Percentiles rank a stretch among this genome's conserved stretches.
Evolutionary conservation across 257 asterid species (phyloP).

Genomic region (Plantago ovata): DNA sequence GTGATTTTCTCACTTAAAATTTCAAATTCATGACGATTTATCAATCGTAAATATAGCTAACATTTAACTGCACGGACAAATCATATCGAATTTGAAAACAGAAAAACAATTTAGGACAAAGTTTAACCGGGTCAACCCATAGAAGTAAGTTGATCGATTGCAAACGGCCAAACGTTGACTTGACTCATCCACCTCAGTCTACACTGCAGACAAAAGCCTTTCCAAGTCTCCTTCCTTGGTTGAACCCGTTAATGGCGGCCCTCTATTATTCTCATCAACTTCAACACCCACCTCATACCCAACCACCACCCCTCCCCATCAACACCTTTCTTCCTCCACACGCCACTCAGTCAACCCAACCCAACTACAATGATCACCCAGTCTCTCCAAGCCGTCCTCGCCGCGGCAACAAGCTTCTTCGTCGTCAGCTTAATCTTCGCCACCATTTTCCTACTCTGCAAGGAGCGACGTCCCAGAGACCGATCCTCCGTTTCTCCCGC

Average conservation of each 20-base stretch:
- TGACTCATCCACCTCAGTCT: constrained; percentile 45
- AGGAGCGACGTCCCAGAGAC: constrained; percentile 23
- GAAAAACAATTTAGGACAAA: too few relatives aligned
- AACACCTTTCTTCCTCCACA: too few relatives aligned
- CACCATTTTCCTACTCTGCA: constrained; percentile 37
- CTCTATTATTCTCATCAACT: constrained; percentile 17
- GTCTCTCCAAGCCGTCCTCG: constrained; percentile 47
- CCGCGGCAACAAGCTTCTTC: constrained; percentile 50
- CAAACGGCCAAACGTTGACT: constrained; percentile 43
- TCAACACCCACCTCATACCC: not conserved
- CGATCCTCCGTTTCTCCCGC: constrained; percentile 23
- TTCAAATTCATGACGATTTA: too few relatives aligned
- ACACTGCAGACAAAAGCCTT: constrained; percentile 31
- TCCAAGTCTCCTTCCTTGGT: constrained; percentile 30
- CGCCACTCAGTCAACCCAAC: not conserved
- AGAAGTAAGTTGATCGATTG: too few relatives aligned
- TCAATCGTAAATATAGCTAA: too few relatives aligned
- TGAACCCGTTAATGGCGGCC: constrained; percentile 72
- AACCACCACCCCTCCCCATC: not conserved
- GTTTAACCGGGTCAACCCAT: too few relatives aligned
- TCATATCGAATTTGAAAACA: too few relatives aligned
- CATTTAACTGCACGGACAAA: too few relatives aligned
- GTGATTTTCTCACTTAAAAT: too few relatives aligned
- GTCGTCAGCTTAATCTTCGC: constrained; percentile 40
- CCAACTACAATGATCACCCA: constrained; percentile 25